A percentile compares a stretch with the other conserved stretches of the same genome.
Evolutionary conservation across 768 basidiomycete genomes (phyloP).

Genomic region (Kockovaella imperatae): DNA sequence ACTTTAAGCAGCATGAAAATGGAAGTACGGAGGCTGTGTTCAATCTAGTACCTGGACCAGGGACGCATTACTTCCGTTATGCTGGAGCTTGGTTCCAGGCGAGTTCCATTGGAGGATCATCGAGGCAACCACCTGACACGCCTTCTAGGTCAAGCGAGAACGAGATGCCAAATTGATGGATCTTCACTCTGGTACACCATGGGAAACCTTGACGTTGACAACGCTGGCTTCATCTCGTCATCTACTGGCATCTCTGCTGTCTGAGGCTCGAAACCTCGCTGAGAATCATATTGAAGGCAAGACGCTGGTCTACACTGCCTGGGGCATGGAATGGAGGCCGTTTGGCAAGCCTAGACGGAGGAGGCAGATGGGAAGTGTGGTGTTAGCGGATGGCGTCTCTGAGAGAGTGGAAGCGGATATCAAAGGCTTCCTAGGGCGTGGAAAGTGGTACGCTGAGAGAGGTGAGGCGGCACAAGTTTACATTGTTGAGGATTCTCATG

Average conservation of each 20-base stretch:
- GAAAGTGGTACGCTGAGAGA: conserved; percentile 93
- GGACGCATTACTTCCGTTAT: conserved; percentile 86
- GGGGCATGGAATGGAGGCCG: conserved; percentile 92
- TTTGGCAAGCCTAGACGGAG: conserved; percentile 87
- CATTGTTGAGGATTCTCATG: neutral
- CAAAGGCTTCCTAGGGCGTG: conserved; percentile 67
- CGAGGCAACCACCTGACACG: neutral
- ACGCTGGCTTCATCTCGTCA: conserved; percentile 77
- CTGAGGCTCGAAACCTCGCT: conserved; percentile 83
- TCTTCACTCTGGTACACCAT: conserved; percentile 81
- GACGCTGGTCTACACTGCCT: conserved; percentile 90
- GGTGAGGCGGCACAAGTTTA: conserved; percentile 62
- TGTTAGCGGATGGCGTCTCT: conserved; percentile 72
- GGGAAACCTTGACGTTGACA: conserved; percentile 94
- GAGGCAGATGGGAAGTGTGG: conserved; percentile 78
- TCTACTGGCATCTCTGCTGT: conserved; percentile 69
- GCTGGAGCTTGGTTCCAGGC: conserved; percentile 90
- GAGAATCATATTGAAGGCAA: conserved; percentile 82
- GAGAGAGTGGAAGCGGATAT: conserved; percentile 76
- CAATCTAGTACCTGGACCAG: conserved; percentile 90
- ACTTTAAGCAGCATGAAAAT: conserved; percentile 74
- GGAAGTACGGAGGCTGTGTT: conserved; percentile 84
- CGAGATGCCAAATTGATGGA: conserved; percentile 88
- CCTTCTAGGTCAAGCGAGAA: conserved; percentile 78
- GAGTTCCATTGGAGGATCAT: neutral